Percentiles rank a stretch among this genome's conserved stretches.
These are phyloP conservation scores for Orbilia javanica DNA, from an alignment of 2,329 filamentous ascomycete species.

Conservation along the genomic window DNA sequence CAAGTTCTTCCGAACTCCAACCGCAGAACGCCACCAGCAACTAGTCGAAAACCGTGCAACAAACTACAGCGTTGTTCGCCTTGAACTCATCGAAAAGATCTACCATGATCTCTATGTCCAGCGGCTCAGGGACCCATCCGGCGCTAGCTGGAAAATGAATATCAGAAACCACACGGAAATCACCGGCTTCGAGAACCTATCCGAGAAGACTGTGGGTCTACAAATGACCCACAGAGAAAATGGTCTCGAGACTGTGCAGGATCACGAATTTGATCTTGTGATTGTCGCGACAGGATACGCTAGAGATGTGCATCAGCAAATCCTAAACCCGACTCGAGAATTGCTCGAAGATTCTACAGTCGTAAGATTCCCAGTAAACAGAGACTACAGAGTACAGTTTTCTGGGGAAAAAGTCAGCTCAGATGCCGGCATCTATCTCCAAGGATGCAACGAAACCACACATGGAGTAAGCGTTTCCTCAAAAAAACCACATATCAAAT, in stretches of 20 bases:
- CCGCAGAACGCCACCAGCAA: constrained; percentile 72
- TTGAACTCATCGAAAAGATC: constrained; percentile 88
- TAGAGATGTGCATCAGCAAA: constrained; percentile 80
- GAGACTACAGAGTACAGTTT: constrained; percentile 84
- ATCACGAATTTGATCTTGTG: constrained; percentile 78
- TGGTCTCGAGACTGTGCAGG: constrained; percentile 64
- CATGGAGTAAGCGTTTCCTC: constrained; percentile 79
- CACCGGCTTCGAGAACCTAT: constrained; percentile 71
- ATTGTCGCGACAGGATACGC: constrained; percentile 90
- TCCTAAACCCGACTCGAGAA: constrained; percentile 76
- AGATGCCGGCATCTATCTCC: constrained; percentile 86
- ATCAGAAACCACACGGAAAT: constrained; percentile 80
- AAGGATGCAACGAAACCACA: constrained; percentile 92
- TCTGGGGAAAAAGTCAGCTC: constrained; percentile 75
- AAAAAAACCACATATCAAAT: constrained; percentile 6
- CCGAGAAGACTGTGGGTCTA: constrained; percentile 66
- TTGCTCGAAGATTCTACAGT: constrained; percentile 71
- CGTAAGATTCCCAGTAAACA: constrained; percentile 75
- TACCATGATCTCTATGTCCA: constrained; percentile 92
- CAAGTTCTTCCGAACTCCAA: constrained; percentile 76
- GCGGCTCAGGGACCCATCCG: constrained; percentile 77
- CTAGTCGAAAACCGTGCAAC: constrained; percentile 82
- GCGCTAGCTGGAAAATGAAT: constrained; percentile 82
- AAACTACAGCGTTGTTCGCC: constrained; percentile 93
- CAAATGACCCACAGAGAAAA: constrained; percentile 71